Conservation (phyloP, 202 grass and related monocot species). For the Tripidium arundinaceum region DNA sequence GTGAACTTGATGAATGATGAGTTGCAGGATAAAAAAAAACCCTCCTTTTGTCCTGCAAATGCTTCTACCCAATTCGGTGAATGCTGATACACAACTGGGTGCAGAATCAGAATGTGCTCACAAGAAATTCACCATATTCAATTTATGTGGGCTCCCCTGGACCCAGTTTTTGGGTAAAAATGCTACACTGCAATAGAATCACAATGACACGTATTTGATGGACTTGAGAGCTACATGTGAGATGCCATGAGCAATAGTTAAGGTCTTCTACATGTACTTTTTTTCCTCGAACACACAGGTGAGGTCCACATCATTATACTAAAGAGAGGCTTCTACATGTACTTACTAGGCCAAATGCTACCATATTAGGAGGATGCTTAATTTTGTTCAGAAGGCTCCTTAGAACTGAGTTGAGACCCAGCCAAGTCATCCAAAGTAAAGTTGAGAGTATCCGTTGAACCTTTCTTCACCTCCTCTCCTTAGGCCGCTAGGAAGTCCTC, state of each 20-base stretch:
- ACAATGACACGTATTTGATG: background rate
- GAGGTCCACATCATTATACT: too few species aligned
- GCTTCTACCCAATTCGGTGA: too few species aligned
- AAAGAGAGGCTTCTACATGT: background rate
- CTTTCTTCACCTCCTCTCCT: constrained; percentile 82
- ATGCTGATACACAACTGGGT: background rate
- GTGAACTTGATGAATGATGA: too few species aligned
- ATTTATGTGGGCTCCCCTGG: too few species aligned
- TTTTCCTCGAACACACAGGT: too few species aligned
- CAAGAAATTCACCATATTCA: background rate
- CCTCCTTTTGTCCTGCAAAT: too few species aligned
- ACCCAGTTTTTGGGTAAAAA: background rate
- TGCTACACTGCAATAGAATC: background rate
- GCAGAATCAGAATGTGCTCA: background rate
- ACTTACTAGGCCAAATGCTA: constrained; percentile 1
- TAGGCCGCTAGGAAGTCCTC: constrained; percentile 65
- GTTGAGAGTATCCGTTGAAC: constrained; percentile 56
- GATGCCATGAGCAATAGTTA: background rate
- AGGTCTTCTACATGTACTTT: background rate
- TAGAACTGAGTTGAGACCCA: constrained; percentile 38
- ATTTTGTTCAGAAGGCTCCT: constrained; percentile 16
- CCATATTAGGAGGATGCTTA: background rate
- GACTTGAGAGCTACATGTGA: background rate
- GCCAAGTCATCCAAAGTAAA: constrained; percentile 70
- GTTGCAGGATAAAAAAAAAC: too few species aligned